Conservation (phyloP, 768 basidiomycete species). For the Auricularia sp. region DNA sequence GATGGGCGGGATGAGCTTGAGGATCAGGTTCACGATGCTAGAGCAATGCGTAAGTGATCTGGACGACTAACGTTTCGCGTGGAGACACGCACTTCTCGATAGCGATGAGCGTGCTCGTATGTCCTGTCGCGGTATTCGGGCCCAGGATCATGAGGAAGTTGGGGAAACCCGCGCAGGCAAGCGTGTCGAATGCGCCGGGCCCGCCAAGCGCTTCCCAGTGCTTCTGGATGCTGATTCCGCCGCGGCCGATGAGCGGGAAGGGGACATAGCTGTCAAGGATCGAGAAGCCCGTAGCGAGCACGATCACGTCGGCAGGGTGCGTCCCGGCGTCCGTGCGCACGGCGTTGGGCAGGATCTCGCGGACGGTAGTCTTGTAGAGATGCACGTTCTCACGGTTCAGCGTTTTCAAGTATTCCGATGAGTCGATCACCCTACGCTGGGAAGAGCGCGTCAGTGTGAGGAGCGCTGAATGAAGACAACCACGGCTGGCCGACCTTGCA, state of each 20-base stretch:
- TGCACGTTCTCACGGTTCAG: constrained; percentile 11
- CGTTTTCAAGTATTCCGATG: constrained; percentile 10
- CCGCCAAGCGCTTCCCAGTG: constrained; percentile 10
- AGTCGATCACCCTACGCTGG: constrained; percentile 17
- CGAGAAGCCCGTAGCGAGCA: constrained; percentile 12
- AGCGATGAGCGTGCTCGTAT: constrained; percentile 17
- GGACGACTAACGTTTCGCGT: no score
- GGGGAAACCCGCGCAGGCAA: constrained; percentile 8
- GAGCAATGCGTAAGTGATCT: no score
- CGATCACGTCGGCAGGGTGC: constrained; percentile 16
- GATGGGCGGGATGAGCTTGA: not conserved
- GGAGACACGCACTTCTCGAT: constrained; percentile 2
- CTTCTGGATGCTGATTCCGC: constrained; percentile 12
- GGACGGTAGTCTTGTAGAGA: constrained; percentile 9
- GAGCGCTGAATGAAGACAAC: no score
- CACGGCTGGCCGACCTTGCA: constrained; percentile 10
- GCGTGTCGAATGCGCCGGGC: constrained; percentile 8
- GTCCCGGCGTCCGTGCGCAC: constrained; percentile 10
- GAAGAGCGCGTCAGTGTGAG: no score
- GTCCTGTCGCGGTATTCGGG: constrained; percentile 16
- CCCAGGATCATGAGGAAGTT: constrained; percentile 15
- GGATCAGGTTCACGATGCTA: not conserved
- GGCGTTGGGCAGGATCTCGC: constrained; percentile 5
- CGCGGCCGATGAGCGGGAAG: constrained; percentile 12
- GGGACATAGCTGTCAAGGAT: constrained; percentile 1